These are phyloP conservation scores for Rhodomyrtus psidioides DNA, from an alignment of 441 rosid genomes.

Conservation along the genomic window DNA sequence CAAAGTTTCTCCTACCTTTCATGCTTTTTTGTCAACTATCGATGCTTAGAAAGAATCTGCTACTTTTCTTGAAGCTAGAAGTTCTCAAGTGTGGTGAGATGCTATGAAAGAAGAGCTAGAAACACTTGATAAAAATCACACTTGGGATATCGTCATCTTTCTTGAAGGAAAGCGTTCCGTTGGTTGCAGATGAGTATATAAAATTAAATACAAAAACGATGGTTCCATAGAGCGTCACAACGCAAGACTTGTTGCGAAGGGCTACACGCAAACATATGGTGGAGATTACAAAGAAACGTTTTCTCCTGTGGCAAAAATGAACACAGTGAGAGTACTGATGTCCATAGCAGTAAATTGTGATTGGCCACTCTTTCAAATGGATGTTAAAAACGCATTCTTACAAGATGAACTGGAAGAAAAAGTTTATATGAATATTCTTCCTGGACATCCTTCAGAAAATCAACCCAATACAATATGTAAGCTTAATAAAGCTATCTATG, in stretches of 20 bases:
- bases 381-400: neutral
- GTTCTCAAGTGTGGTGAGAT: neutral
- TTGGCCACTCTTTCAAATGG: neutral
- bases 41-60: neutral
- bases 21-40: neutral
- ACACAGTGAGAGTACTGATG: neutral
- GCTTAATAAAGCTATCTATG: neutral
- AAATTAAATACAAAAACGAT: neutral
- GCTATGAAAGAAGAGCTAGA: neutral
- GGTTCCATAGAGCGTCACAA: neutral
- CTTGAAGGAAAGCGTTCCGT: rapidly evolving
- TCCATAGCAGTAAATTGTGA: neutral
- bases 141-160: neutral
- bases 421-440: neutral
- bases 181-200: neutral
- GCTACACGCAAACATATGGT: neutral
- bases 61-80: neutral
- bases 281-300: neutral
- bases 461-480: neutral
- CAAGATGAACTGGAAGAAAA: neutral
- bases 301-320: neutral
- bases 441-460: neutral
- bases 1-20: neutral
- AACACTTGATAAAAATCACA: neutral
- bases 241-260: neutral